These are phyloP conservation scores for Camelina hispida DNA, from an alignment of 345 rosid genomes.

Conservation along the genomic window DNA sequence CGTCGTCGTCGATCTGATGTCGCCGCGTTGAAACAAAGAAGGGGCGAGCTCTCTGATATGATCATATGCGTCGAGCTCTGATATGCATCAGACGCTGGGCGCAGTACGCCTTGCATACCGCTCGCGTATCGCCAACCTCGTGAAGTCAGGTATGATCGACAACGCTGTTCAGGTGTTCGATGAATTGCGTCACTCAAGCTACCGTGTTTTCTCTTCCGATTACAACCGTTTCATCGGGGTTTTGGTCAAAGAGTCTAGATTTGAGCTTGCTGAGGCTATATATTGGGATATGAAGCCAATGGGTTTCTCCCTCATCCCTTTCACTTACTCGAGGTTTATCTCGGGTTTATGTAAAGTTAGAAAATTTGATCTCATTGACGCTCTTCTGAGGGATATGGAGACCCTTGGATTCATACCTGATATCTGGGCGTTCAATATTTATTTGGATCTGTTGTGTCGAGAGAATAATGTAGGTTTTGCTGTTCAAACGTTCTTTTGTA, in stretches of 20 bases:
- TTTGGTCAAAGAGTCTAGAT: slow-evolving; percentile 59
- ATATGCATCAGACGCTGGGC: slow-evolving; percentile 88
- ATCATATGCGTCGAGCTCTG: slow-evolving; percentile 49
- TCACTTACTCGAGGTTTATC: slow-evolving; percentile 94
- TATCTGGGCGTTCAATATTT: slow-evolving; percentile 80
- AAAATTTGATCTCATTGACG: slow-evolving; percentile 61
- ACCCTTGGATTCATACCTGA: slow-evolving; percentile 67
- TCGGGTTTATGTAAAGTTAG: slow-evolving; percentile 74
- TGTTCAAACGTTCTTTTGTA: slow-evolving; percentile 59
- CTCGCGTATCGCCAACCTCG: slow-evolving; percentile 61
- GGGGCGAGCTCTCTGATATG: slow-evolving; percentile 47
- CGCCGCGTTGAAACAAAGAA: slow-evolving; percentile 30
- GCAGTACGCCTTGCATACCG: slow-evolving; percentile 86
- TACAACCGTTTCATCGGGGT: slow-evolving; percentile 91
- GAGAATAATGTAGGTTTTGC: slow-evolving; percentile 61
- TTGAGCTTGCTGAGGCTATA: slow-evolving; percentile 71
- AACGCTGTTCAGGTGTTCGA: slow-evolving; percentile 87
- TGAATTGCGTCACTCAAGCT: slow-evolving; percentile 79
- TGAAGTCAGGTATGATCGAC: slow-evolving; percentile 76
- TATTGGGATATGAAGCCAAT: slow-evolving; percentile 64
- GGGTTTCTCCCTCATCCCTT: slow-evolving; percentile 78
- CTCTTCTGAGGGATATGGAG: slow-evolving; percentile 72
- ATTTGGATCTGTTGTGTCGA: slow-evolving; percentile 71
- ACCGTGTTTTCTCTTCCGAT: slow-evolving; percentile 76
- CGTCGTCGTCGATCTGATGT: slow-evolving; percentile 47